These are phyloP conservation scores for Glomus cerebriforme DNA, from an alignment of 192 early-diverging fungal species.

Conservation along the genomic window DNA sequence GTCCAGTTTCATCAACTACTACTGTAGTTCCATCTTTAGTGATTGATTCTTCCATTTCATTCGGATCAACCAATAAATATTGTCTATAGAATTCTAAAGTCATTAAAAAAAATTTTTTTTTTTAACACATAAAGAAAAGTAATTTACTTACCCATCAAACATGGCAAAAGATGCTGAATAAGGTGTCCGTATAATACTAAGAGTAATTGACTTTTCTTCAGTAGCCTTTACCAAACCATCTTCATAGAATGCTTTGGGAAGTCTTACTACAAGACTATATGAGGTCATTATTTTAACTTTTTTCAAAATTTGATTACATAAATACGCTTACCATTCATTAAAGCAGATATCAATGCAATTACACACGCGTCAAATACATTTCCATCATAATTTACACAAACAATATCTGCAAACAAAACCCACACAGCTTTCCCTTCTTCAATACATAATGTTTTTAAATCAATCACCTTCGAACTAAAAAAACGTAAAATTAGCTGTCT, in stretches of 20 bases:
- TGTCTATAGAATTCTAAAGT: constrained; percentile 12
- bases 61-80: constrained; percentile 64
- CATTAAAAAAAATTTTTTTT: not conserved
- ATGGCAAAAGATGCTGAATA: constrained; percentile 67
- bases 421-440: constrained; percentile 79
- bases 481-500: constrained; percentile 4
- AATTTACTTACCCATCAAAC: constrained; percentile 54
- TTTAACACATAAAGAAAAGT: not conserved
- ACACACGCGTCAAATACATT: constrained; percentile 87
- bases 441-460: constrained; percentile 77
- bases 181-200: constrained; percentile 53
- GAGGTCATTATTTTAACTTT: constrained; percentile 7
- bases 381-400: constrained; percentile 90
- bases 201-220: constrained; percentile 38
- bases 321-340: constrained; percentile 60
- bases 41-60: constrained; percentile 67
- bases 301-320: not conserved
- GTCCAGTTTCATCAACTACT: constrained; percentile 60
- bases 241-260: constrained; percentile 70
- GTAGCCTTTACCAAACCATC: constrained; percentile 67
- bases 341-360: constrained; percentile 74
- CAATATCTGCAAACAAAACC: constrained; percentile 86
- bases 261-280: constrained; percentile 52
- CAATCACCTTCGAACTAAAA: constrained; percentile 57
- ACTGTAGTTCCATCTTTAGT: constrained; percentile 56